Base-by-base conservation (phyloP, 2,329 filamentous ascomycete species). In the Sphaceloma murrayae region DNA sequence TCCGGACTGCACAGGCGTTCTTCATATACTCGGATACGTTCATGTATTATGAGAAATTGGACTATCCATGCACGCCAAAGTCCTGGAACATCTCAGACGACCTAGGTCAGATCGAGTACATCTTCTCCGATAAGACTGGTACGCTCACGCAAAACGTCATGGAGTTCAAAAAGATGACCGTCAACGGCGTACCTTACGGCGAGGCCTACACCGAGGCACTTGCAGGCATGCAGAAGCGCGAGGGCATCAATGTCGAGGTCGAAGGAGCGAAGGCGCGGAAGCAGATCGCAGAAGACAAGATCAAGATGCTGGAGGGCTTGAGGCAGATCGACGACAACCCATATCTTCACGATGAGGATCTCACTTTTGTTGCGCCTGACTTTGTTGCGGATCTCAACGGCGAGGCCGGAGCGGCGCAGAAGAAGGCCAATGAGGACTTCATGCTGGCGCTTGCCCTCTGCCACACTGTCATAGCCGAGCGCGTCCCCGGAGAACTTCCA, bases 71-170 rank as follows among this genome's bases (percentile, higher is more conserved):
- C 59, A 86, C 94, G 8, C 91, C 93, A 4, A 96, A 96, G 59
- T 87, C 88, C 0, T 98, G 91, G 91, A 98, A 96, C 60, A 96
- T 98, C 40, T 96, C 89, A 1, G 91, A 98, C 58, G 93, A 98
- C 56, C 73, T 98, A 34, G 91, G 91, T 9, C 91, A 98, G 65
- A 94, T 98, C 50, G 91, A 96, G 64, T 98, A 96, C 68, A 94
- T 98, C 53, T 98, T 98, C 64, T 95, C 85, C 0, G 85, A 94
- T 70, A 94, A 94, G 66, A 94, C 85, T 0, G 85, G 85, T 47
- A 94, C 85, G 2, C 67, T 94, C 51, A 94, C 85, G 0, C 85
- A 93, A 57, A 94, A 94, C 60, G 83, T 93, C 43, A 94, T 94
- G 91, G 93, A 98, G 62, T 98, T 96, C 75, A 98, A 96, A 64